Percentiles rank a stretch among this genome's conserved stretches.
Conservation (phyloP, 2,329 filamentous ascomycete species). For the Madurella mycetomatis region DNA sequence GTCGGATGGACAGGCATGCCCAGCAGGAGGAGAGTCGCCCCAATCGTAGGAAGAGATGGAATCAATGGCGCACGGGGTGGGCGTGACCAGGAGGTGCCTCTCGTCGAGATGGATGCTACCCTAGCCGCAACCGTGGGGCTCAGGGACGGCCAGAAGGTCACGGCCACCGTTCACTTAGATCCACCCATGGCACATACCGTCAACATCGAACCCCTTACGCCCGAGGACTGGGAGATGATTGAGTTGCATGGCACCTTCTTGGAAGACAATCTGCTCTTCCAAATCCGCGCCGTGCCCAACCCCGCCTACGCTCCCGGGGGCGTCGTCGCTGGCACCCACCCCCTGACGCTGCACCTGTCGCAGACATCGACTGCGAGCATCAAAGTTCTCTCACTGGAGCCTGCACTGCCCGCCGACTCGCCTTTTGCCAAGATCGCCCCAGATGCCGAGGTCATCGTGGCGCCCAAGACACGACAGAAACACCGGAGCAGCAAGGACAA, state of each 20-base stretch:
- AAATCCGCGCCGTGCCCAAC: constrained; percentile 91
- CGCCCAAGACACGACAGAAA: constrained; percentile 81
- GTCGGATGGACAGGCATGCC: constrained; percentile 98
- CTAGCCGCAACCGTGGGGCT: constrained; percentile 75
- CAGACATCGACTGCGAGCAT: constrained; percentile 95
- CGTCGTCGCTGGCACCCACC: constrained; percentile 59
- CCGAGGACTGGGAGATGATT: constrained; percentile 98
- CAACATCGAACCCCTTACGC: constrained; percentile 91
- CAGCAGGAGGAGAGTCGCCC: constrained; percentile 75
- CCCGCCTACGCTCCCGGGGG: constrained; percentile 59
- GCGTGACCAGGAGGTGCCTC: constrained; percentile 69
- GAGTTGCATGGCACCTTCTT: constrained; percentile 94
- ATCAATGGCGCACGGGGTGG: constrained; percentile 53
- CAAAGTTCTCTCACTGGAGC: constrained; percentile 75
- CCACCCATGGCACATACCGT: constrained; percentile 89
- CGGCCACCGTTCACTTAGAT: constrained; percentile 72
- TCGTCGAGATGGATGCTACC: constrained; percentile 83
- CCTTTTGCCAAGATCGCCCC: constrained; percentile 90
- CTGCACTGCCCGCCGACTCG: constrained; percentile 60
- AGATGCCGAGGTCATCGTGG: constrained; percentile 95
- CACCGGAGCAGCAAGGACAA: constrained; percentile 65
- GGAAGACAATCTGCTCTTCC: constrained; percentile 86
- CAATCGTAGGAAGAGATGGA: constrained; percentile 70
- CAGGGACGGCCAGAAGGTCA: constrained; percentile 75
- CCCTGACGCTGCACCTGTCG: constrained; percentile 86